Evolutionary conservation across 805 yeast species (phyloP).

Genomic region (Nakazawaea holstii): DNA sequence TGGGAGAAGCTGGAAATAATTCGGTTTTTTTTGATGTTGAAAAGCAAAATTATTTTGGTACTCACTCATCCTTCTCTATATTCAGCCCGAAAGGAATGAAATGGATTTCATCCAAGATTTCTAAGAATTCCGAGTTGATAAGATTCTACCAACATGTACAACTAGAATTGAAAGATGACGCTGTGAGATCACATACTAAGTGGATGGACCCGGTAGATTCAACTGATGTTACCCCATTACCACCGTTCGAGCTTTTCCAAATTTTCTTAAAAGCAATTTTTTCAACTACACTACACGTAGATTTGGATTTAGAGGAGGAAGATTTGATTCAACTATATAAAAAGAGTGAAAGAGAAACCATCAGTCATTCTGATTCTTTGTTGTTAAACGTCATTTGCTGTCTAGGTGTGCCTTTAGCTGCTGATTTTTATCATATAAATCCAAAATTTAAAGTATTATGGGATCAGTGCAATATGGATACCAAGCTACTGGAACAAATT

Average conservation of each 20-base stretch:
- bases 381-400: slow-evolving; percentile 23
- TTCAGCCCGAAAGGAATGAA: slow-evolving; percentile 34
- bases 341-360: slow-evolving; percentile 1
- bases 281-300: slow-evolving; percentile 8
- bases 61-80: slow-evolving; percentile 31
- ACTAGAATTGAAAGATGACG: slow-evolving; percentile 14
- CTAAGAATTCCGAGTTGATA: slow-evolving; percentile 15
- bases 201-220: slow-evolving; percentile 31
- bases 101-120: slow-evolving; percentile 27
- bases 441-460: slow-evolving; percentile 14
- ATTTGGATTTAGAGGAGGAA: slow-evolving; percentile 11
- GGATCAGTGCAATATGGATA: not conserved
- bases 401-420: not conserved
- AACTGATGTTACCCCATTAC: slow-evolving; percentile 23
- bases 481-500: not conserved
- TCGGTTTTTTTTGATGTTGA: not conserved
- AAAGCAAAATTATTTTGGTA: slow-evolving; percentile 3
- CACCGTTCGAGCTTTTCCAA: slow-evolving; percentile 20
- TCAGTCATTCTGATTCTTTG: slow-evolving; percentile 26
- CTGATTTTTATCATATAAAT: not conserved
- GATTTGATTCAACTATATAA: slow-evolving; percentile 17
- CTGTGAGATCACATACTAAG: slow-evolving; percentile 15
- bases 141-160: slow-evolving; percentile 21
- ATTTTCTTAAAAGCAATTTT: slow-evolving; percentile 15
- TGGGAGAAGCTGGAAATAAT: not conserved